Evolutionary conservation across 31 red algal species (phyloP), one percentile per base, ranked within the genome.

Genomic region (Odonthalia washingtoniensis): DNA sequence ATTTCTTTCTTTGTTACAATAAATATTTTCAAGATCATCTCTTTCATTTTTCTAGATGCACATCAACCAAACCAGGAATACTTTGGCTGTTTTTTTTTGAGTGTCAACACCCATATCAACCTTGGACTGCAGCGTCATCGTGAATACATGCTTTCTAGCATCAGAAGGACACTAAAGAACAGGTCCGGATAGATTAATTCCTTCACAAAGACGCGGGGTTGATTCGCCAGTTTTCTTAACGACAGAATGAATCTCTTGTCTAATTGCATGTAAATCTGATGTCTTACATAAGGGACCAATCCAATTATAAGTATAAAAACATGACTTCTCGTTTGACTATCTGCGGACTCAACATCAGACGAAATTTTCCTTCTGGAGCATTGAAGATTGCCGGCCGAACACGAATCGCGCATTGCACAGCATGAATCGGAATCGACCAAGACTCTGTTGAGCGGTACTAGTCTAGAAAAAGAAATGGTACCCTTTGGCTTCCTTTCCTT

Each of bases 341-440:
- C 70, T 14, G 49, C 9, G 49, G 21, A 21, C 12, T 57, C 49
- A 14, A 21, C 21, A 57, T n/a, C n/a, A n/a, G n/a, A n/a, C n/a
- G n/a, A n/a, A n/a, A n/a, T n/a, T n/a, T n/a, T n/a, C n/a, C n/a
- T n/a, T n/a, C n/a, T n/a, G 87, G 83, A 37, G 93, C 93, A 63
- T 87, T 74, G 40, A 95, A 86, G 0, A 97, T 82, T 60, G 85
- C 74, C 0, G 95, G 95, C 35, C 95, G 79, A 70, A 97, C 78
- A 46, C 89, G 87, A 65, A 97, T 83, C 37, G 87, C 45, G 28
- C 78, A 46, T 40, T 86, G 70, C n/a, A 97, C 84, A 38, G 87
- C 65, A 43, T 97, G 86, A 34, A 97, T 72, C 28, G 95, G 95
- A 6, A 97, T 64, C 30, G 82, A 86, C 89, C 89, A 94, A 26